A percentile compares a stretch with the other conserved stretches of the same genome.
phyloP scores from a whole-genome alignment of 1,284 basidiomycete species.

The Heterobasidion occidentale region DNA sequence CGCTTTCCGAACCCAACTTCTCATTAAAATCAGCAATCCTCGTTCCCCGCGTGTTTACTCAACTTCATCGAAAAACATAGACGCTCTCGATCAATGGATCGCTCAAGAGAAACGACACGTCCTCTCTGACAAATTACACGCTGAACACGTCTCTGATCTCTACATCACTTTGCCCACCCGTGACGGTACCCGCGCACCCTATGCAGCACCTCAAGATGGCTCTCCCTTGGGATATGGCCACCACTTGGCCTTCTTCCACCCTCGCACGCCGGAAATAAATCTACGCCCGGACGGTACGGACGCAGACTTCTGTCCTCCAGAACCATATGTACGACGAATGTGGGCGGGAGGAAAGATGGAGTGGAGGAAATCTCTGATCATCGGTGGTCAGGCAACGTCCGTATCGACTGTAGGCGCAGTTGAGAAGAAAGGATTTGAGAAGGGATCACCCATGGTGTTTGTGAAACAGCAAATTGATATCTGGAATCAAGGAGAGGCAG shows the following conservation, averaged over 20 bases:
- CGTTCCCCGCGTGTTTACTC: neutral
- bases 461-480: slow-evolving; percentile 60
- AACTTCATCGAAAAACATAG: neutral
- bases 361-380: slow-evolving; percentile 51
- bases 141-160: slow-evolving; percentile 50
- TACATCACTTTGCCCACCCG: slow-evolving; percentile 67
- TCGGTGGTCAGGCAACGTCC: slow-evolving; percentile 50
- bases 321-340: slow-evolving; percentile 74
- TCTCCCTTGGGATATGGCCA: slow-evolving; percentile 51
- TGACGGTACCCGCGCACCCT: slow-evolving; percentile 39
- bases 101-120: slow-evolving; percentile 31
- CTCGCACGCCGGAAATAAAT: slow-evolving; percentile 45
- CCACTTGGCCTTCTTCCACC: slow-evolving; percentile 73
- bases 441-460: slow-evolving; percentile 64
- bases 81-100: slow-evolving; percentile 44
- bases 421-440: slow-evolving; percentile 60
- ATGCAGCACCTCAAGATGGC: slow-evolving; percentile 31
- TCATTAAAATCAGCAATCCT: neutral
- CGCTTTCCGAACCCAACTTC: too few relatives aligned
- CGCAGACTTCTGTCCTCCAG: slow-evolving; percentile 60
- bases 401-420: slow-evolving; percentile 43
- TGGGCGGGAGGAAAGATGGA: slow-evolving; percentile 74
- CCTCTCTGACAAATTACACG: slow-evolving; percentile 36
- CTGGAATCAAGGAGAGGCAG: slow-evolving; percentile 28
- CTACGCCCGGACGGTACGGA: slow-evolving; percentile 71